Percentiles rank a stretch among this genome's conserved stretches.
Conservation (phyloP, 2,329 filamentous ascomycete species). For the Pyricularia pennisetigena region DNA sequence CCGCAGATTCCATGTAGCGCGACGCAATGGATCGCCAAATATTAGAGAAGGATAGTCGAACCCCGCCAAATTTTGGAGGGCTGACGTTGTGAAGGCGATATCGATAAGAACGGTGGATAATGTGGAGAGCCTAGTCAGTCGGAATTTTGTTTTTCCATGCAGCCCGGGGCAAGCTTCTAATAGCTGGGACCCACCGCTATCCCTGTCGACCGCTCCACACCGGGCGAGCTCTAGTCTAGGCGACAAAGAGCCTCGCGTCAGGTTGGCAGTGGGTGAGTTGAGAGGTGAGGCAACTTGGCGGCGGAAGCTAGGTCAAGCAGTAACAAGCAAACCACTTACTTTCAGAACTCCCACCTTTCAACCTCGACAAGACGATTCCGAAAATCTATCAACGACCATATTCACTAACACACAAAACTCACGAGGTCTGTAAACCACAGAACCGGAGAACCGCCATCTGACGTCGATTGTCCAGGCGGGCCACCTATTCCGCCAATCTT, state of each 20-base stretch:
- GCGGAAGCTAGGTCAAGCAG: background rate
- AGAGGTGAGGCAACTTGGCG: background rate
- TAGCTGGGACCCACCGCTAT: background rate
- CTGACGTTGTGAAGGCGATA: background rate
- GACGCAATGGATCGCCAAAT: background rate
- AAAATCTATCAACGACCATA: background rate
- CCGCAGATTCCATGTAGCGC: background rate
- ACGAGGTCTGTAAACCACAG: background rate
- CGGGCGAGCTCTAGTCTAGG: background rate
- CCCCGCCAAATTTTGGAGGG: slow-evolving; percentile 1
- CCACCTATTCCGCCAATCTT: background rate
- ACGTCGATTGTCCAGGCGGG: background rate
- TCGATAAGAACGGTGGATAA: background rate
- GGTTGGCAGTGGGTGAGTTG: background rate
- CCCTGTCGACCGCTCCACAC: background rate
- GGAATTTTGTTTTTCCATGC: background rate
- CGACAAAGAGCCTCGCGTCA: background rate
- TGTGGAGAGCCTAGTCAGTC: background rate
- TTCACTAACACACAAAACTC: background rate
- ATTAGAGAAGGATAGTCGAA: background rate
- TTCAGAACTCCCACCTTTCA: background rate
- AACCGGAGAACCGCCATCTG: background rate
- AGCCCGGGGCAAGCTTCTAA: no score
- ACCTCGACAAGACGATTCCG: background rate
- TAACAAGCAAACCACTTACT: background rate